Evolutionary conservation across 345 rosid species (phyloP).

Genomic region (Lepidium didymum): DNA sequence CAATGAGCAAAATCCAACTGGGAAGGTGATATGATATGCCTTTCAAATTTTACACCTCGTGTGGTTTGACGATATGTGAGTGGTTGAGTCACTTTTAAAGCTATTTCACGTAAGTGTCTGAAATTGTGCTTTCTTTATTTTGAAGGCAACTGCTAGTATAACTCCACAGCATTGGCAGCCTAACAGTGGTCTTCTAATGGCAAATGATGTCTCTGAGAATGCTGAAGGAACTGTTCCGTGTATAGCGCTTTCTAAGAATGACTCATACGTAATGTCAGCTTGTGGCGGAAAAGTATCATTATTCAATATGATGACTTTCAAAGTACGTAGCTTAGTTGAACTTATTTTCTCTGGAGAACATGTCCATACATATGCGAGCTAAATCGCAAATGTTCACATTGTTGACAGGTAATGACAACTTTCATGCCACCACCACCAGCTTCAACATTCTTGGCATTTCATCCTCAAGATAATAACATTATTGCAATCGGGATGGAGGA

Average conservation of each 20-base stretch:
- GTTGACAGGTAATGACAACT: constrained; percentile 50
- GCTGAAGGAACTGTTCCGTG: constrained; percentile 44
- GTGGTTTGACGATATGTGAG: not conserved
- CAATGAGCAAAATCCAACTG: constrained; percentile 45
- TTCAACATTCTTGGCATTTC: constrained; percentile 49
- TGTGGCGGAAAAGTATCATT: constrained; percentile 49
- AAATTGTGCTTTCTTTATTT: not conserved
- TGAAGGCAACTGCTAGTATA: constrained; percentile 57
- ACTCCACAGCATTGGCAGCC: constrained; percentile 82
- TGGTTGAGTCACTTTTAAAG: not conserved
- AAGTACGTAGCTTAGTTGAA: constrained; percentile 22
- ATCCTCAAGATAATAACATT: constrained; percentile 52
- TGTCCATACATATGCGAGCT: not conserved
- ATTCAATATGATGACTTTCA: constrained; percentile 58
- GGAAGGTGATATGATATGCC: constrained; percentile 31
- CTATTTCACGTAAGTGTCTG: not conserved
- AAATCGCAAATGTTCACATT: not conserved
- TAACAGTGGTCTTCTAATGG: constrained; percentile 62
- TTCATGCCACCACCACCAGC: constrained; percentile 58
- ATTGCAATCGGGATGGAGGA: constrained; percentile 56
- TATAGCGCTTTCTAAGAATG: constrained; percentile 53
- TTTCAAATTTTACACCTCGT: not conserved
- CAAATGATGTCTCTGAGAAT: constrained; percentile 64
- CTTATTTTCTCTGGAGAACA: not conserved
- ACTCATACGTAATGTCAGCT: constrained; percentile 57